Percentiles rank a stretch among this genome's conserved stretches.
These are phyloP conservation scores for Ensete ventricosum DNA, from an alignment of 176 grass and related monocot genomes.

Conservation along the genomic window DNA sequence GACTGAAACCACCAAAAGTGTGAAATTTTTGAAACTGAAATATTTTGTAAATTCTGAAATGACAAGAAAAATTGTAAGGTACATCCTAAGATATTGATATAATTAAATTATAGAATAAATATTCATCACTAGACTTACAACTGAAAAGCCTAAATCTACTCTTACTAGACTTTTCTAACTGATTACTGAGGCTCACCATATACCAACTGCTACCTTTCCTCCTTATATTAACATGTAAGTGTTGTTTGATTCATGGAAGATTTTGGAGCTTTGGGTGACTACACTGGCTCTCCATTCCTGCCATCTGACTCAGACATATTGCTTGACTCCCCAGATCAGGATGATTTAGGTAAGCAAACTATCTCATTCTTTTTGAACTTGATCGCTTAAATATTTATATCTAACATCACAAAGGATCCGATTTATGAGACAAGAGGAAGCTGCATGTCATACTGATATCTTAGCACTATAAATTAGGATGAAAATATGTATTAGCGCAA, in stretches of 20 bases:
- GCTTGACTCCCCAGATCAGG: conserved; percentile 77
- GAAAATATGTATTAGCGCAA: background rate
- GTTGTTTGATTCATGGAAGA: conserved; percentile 28
- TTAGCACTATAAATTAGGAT: background rate
- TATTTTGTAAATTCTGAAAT: too few species aligned
- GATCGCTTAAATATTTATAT: background rate
- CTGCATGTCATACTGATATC: background rate
- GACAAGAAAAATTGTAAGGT: too few species aligned
- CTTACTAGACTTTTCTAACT: background rate
- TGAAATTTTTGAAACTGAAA: too few species aligned
- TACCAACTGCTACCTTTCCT: background rate
- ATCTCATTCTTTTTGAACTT: background rate
- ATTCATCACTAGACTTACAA: too few species aligned
- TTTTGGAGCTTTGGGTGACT: conserved; percentile 65
- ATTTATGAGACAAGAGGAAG: background rate
- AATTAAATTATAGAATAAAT: too few species aligned
- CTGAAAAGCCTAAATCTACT: too few species aligned
- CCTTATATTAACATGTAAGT: background rate
- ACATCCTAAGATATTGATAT: too few species aligned
- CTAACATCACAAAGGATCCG: background rate
- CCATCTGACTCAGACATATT: conserved; percentile 77
- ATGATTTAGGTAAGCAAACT: conserved; percentile 69
- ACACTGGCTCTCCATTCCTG: conserved; percentile 77
- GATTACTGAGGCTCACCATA: background rate
- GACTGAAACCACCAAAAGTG: too few species aligned